Conservation (phyloP, 2,329 filamentous ascomycete genomes). For the Hypocreales sp. region DNA sequence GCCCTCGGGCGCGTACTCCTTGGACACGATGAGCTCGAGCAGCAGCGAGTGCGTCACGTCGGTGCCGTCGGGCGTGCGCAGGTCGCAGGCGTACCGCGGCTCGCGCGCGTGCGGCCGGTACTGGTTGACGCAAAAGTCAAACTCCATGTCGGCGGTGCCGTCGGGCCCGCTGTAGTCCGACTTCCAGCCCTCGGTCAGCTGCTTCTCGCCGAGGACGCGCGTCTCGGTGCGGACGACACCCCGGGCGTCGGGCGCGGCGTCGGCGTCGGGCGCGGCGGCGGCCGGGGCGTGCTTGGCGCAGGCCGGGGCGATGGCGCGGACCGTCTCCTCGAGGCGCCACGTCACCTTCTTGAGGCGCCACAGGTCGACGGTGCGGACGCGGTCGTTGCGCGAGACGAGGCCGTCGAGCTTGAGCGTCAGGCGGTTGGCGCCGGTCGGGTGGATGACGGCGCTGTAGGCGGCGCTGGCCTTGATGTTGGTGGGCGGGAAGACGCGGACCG, state of each 20-base stretch:
- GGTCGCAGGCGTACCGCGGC: conserved; percentile 57
- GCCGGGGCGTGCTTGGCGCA: conserved; percentile 57
- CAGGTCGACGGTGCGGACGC: conserved; percentile 55
- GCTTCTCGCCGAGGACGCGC: conserved; percentile 64
- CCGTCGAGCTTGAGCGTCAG: conserved; percentile 73
- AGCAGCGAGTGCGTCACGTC: conserved; percentile 74
- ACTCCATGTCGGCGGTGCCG: conserved; percentile 41
- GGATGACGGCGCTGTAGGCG: conserved; percentile 66
- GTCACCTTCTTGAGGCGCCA: conserved; percentile 87
- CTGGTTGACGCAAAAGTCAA: conserved; percentile 35
- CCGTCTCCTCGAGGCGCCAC: conserved; percentile 84
- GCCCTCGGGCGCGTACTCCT: conserved; percentile 68
- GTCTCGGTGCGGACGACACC: conserved; percentile 58
- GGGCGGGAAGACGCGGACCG: conserved; percentile 86
- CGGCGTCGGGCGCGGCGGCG: conserved; percentile 12
- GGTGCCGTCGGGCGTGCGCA: conserved; percentile 58
- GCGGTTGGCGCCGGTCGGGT: conserved; percentile 71
- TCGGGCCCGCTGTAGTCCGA: conserved; percentile 38
- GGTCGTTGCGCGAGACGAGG: conserved; percentile 55
- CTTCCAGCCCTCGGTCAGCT: conserved; percentile 84
- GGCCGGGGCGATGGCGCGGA: conserved; percentile 63
- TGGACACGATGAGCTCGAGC: conserved; percentile 84
- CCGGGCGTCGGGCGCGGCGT: conserved; percentile 42
- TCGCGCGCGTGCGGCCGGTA: conserved; percentile 7
- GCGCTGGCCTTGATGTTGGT: conserved; percentile 84